A percentile compares a stretch with the other conserved stretches of the same genome.
Evolutionary conservation across 106 monocot genomes (phyloP).

Genomic region (Dendrobium chrysotoxum): DNA sequence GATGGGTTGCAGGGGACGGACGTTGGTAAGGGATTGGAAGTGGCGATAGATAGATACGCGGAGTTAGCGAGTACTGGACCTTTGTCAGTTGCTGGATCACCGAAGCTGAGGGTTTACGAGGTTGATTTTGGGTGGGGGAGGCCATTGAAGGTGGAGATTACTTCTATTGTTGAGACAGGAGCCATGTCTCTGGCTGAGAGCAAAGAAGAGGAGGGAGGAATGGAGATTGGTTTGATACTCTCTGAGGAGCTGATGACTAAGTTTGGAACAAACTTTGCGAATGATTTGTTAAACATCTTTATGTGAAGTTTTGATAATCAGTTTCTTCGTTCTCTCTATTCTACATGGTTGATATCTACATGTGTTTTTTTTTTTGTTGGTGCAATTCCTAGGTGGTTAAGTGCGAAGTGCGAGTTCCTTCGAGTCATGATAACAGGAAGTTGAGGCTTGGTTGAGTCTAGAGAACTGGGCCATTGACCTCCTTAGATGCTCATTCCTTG

Average conservation of each 20-base stretch:
- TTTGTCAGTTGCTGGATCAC: background rate
- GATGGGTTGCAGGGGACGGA: background rate
- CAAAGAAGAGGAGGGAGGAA: conserved; percentile 3
- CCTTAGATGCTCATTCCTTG: no score
- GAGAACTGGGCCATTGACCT: no score
- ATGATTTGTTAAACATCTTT: background rate
- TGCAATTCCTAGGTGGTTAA: no score
- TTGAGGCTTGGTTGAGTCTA: no score
- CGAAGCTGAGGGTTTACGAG: conserved; percentile 22
- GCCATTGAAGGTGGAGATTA: conserved; percentile 11
- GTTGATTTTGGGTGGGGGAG: conserved; percentile 19
- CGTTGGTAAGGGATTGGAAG: background rate
- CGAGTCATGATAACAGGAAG: no score
- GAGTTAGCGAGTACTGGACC: background rate
- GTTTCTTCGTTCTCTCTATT: no score
- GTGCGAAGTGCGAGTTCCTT: no score
- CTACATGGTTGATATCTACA: no score
- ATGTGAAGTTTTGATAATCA: no score
- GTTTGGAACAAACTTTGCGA: background rate
- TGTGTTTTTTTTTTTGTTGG: no score
- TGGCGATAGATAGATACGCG: background rate
- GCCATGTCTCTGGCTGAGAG: conserved; percentile 8
- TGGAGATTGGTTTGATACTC: conserved; percentile 11
- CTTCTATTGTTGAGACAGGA: conserved; percentile 5
- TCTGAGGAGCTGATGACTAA: background rate